Conservation (phyloP, 371 early-diverging fungal genomes). For the Paraphysoderma sedebokerense region DNA sequence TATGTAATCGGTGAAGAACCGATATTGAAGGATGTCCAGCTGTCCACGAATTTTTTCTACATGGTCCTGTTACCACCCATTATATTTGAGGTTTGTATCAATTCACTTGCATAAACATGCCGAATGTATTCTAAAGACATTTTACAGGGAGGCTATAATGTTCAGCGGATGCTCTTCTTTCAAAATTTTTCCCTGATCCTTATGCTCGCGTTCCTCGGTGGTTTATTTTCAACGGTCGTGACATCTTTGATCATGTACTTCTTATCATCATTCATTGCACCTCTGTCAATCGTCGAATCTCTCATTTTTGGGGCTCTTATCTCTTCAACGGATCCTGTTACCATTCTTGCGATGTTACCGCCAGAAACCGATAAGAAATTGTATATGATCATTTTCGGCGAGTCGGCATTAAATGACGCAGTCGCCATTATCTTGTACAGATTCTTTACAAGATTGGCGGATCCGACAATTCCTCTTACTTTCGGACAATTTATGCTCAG, state of each 20-base stretch:
- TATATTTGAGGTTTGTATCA: conserved; percentile 26
- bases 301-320: conserved; percentile 31
- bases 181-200: conserved; percentile 25
- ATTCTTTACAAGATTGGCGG: not conserved
- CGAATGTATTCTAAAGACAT: not conserved
- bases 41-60: conserved; percentile 28
- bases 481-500: not conserved
- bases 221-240: conserved; percentile 28
- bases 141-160: conserved; percentile 23
- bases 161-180: conserved; percentile 26
- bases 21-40: conserved; percentile 18
- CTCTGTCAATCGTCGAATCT: conserved; percentile 21
- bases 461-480: not conserved
- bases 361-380: conserved; percentile 56
- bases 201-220: conserved; percentile 26
- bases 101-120: not conserved
- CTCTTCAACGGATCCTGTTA: conserved; percentile 34
- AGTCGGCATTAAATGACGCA: conserved; percentile 83
- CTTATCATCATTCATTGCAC: conserved; percentile 14
- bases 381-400: conserved; percentile 87
- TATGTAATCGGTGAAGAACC: not conserved
- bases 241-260: conserved; percentile 26
- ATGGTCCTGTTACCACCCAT: conserved; percentile 36
- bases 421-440: conserved; percentile 84
- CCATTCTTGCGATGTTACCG: conserved; percentile 28